These are phyloP conservation scores for Leccinum pachyderme DNA, from an alignment of 1,284 basidiomycete species.

Conservation along the genomic window DNA sequence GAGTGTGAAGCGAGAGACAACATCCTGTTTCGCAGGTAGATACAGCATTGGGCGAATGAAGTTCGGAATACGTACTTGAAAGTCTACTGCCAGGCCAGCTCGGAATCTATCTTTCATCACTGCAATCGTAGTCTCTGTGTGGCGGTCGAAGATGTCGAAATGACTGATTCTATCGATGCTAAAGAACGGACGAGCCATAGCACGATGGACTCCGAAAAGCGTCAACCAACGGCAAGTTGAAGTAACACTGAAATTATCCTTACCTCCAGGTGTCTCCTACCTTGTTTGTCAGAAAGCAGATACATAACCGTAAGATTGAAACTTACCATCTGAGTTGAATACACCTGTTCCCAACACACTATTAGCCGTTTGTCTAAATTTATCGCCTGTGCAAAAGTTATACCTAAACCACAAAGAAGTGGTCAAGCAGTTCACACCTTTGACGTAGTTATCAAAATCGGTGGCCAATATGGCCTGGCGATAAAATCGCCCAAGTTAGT, in stretches of 20 bases:
- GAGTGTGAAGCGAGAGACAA: conserved; percentile 43
- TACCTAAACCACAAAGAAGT: conserved; percentile 2
- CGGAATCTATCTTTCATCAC: conserved; percentile 36
- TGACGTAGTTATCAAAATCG: conserved; percentile 43
- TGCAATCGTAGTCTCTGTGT: conserved; percentile 37
- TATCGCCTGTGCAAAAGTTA: conserved; percentile 26
- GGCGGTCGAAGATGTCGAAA: conserved; percentile 47
- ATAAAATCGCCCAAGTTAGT: background rate
- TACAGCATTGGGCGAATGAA: background rate
- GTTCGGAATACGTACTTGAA: conserved; percentile 34
- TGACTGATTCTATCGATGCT: conserved; percentile 44
- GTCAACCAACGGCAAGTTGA: background rate
- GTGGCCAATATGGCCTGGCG: conserved; percentile 39
- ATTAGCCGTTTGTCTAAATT: conserved; percentile 28
- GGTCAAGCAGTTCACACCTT: conserved; percentile 31
- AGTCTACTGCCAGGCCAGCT: conserved; percentile 39
- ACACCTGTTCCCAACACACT: conserved; percentile 44
- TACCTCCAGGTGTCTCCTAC: conserved; percentile 44
- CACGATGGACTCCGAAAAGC: conserved; percentile 40
- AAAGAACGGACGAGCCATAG: conserved; percentile 48
- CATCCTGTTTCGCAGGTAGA: conserved; percentile 30
- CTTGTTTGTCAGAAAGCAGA: background rate
- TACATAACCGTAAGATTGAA: background rate
- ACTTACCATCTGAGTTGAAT: conserved; percentile 45
- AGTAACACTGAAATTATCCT: background rate